Conservation (phyloP, 208 protist species). For the Tritrichomonas foetus region DNA sequence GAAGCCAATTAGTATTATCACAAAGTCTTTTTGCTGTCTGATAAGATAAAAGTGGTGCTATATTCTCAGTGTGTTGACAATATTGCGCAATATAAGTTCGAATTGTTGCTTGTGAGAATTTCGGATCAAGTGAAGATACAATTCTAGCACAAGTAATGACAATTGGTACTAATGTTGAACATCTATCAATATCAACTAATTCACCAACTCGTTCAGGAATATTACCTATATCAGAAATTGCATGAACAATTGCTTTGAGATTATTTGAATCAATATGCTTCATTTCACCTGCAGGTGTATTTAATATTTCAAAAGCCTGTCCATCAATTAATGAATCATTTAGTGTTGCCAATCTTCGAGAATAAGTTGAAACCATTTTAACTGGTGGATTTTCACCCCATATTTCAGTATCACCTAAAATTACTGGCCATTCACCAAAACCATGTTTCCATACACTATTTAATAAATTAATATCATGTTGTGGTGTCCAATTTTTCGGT, state of each 20-base stretch:
- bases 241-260: background rate
- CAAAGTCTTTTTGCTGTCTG: background rate
- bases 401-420: background rate
- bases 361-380: background rate
- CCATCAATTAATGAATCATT: background rate
- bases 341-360: background rate
- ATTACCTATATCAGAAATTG: background rate
- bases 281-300: background rate
- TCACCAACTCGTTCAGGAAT: background rate
- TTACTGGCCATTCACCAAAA: background rate
- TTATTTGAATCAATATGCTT: background rate
- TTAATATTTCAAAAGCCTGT: background rate
- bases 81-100: background rate
- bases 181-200: background rate
- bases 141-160: background rate
- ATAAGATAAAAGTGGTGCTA: background rate
- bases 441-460: background rate
- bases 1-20: background rate
- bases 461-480: background rate
- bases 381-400: background rate
- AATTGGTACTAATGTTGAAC: background rate
- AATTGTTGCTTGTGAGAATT: background rate
- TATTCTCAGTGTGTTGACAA: background rate
- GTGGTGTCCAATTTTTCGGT: background rate
- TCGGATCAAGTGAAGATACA: background rate